These are phyloP conservation scores for Calamus simplicifolius DNA, from an alignment of 176 grass and related monocot genomes.

Conservation along the genomic window DNA sequence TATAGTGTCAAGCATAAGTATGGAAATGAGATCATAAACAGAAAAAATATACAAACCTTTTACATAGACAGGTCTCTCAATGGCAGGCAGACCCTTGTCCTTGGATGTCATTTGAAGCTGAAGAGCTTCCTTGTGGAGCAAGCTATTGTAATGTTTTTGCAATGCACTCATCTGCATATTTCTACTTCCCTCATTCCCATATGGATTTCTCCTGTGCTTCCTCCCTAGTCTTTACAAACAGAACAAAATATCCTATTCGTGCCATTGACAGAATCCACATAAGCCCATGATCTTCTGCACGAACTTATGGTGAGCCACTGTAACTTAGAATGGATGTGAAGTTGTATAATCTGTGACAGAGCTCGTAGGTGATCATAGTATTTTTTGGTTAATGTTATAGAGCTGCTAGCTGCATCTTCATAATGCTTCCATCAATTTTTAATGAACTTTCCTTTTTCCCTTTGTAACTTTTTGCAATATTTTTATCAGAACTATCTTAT, in stretches of 20 bases:
- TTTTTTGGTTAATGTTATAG: too few species aligned
- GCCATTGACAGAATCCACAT: slow-evolving; percentile 69
- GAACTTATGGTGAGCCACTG: too few species aligned
- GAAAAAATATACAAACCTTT: slow-evolving; percentile 57
- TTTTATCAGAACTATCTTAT: too few species aligned
- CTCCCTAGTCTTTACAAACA: slow-evolving; percentile 94
- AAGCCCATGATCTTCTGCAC: slow-evolving; percentile 43
- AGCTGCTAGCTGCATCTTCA: too few species aligned
- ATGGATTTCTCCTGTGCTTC: slow-evolving; percentile 93
- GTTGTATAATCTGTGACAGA: too few species aligned
- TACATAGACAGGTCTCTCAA: slow-evolving; percentile 65
- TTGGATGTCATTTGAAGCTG: slow-evolving; percentile 76
- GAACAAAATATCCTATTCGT: slow-evolving; percentile 93
- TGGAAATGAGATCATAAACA: background rate
- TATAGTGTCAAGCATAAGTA: too few species aligned
- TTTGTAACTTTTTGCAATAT: too few species aligned
- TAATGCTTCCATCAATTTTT: too few species aligned
- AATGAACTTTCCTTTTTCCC: too few species aligned
- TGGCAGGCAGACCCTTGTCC: slow-evolving; percentile 49
- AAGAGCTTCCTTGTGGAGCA: slow-evolving; percentile 96
- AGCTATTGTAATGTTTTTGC: slow-evolving; percentile 96
- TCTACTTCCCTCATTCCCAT: slow-evolving; percentile 96
- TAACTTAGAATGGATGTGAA: too few species aligned
- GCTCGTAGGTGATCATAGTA: too few species aligned
- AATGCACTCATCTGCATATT: slow-evolving; percentile 99